Evolutionary conservation across 2,329 filamentous ascomycete genomes (phyloP).

Genomic region (Arthrinium puccinioides): DNA sequence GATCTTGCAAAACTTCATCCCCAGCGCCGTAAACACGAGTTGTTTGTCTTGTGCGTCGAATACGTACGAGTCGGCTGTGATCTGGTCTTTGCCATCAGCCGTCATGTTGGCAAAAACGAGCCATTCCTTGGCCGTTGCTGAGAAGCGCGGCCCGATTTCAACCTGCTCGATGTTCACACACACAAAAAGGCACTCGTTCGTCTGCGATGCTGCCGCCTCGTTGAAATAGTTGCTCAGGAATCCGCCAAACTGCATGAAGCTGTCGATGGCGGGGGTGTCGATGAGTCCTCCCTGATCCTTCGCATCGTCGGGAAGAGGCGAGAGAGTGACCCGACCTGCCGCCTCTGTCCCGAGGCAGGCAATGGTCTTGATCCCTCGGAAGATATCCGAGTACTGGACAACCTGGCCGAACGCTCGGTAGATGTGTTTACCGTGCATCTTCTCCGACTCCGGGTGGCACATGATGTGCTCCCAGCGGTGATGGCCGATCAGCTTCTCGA

Average conservation of each 20-base stretch:
- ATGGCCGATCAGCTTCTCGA: slow-evolving; percentile 20
- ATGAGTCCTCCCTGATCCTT: slow-evolving; percentile 9
- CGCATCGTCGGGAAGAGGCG: slow-evolving; percentile 2
- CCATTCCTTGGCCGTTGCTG: slow-evolving; percentile 10
- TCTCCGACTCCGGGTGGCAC: slow-evolving; percentile 15
- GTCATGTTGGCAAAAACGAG: slow-evolving; percentile 10
- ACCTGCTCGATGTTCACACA: slow-evolving; percentile 15
- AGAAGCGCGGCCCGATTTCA: slow-evolving; percentile 15
- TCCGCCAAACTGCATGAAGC: slow-evolving; percentile 14
- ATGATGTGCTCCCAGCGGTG: slow-evolving; percentile 16
- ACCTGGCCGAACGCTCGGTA: slow-evolving; percentile 20
- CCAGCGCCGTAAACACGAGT: not conserved
- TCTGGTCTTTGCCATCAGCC: slow-evolving; percentile 3
- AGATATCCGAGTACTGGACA: slow-evolving; percentile 15
- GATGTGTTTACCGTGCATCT: slow-evolving; percentile 23
- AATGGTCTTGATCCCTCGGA: slow-evolving; percentile 17
- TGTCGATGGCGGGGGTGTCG: slow-evolving; percentile 12
- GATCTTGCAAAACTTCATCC: not conserved
- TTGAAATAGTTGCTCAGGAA: slow-evolving; percentile 11
- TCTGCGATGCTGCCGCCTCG: slow-evolving; percentile 3
- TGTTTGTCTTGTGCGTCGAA: slow-evolving; percentile 5
- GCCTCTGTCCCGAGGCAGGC: slow-evolving; percentile 13
- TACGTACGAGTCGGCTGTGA: slow-evolving; percentile 9
- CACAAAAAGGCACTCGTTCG: slow-evolving; percentile 15
- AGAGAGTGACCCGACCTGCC: slow-evolving; percentile 11